Conservation (phyloP, 495 filamentous ascomycete species). For the Talaromyces liani region DNA sequence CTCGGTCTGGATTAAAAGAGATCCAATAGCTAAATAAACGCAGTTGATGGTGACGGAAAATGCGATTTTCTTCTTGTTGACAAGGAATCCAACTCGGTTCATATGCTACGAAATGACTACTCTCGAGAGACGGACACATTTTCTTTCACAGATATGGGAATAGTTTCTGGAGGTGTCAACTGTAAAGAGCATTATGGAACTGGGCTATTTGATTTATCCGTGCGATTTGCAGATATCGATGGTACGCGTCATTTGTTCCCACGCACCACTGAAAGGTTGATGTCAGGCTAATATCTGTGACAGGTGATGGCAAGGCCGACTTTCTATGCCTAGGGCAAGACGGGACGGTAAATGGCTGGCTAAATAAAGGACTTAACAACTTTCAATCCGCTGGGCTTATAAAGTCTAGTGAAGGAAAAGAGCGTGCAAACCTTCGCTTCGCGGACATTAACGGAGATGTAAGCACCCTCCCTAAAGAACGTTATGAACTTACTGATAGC, state of each 20-base stretch:
- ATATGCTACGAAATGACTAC: conserved; percentile 7
- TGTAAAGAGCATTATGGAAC: conserved; percentile 1
- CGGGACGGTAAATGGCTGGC: conserved; percentile 7
- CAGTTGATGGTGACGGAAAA: conserved; percentile 4
- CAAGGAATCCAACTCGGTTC: conserved; percentile 4
- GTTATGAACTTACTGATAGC: too few relatives aligned
- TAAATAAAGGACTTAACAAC: background rate
- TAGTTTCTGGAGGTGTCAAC: background rate
- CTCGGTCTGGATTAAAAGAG: background rate
- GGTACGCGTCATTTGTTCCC: background rate
- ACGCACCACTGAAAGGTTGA: background rate
- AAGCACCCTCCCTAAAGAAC: background rate
- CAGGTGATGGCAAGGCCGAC: conserved; percentile 21
- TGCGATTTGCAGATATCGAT: conserved; percentile 2
- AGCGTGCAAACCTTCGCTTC: background rate
- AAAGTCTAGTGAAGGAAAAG: background rate
- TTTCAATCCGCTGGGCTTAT: background rate
- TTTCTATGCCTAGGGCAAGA: conserved; percentile 17
- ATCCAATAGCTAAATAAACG: background rate
- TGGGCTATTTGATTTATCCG: conserved; percentile 2
- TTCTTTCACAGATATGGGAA: background rate
- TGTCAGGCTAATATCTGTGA: background rate
- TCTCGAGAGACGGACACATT: conserved; percentile 3
- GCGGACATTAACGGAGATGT: conserved; percentile 1
- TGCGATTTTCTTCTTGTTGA: conserved; percentile 2